Evolutionary conservation across 1,284 basidiomycete species (phyloP), one percentile per base, ranked within the genome.

Genomic region (Taiwanofungus camphoratus): DNA sequence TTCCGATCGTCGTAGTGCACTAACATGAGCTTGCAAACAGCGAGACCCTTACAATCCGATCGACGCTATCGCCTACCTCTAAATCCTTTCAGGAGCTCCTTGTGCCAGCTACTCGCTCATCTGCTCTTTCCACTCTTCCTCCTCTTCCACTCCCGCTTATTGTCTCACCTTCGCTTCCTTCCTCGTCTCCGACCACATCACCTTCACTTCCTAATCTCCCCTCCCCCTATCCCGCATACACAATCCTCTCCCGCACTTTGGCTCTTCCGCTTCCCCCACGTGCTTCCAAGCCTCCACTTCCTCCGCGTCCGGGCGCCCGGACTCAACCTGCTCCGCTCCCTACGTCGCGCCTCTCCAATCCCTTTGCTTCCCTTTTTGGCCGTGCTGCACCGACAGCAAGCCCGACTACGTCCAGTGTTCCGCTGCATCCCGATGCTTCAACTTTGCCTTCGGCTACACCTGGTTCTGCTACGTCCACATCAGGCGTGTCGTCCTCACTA

Each of bases 261-360:
- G 64, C 70, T 0, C 71, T 92, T 0, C 78, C 86, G 1, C 69
- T 92, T 12, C 87, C 87, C 1, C 79, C 82, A 0, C 74, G 77
- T 15, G 45, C 57, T 4, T 47, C 61, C 5, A 82, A 80, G 54
- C 83, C 79, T 0, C 77, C 80, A 0, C 71, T 85, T 2, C 83
- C 82, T 6, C 80, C 82, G 3, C 76, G 82, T 9, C 71, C 71
- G 0, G 57, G 56, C 15, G 52, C 57, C 8, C 63, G 57, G 38
- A 40, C 54, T 18, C 21, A 9, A 16, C 43, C 5, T 35, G 38
- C 24, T 30, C 41, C 21, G 19, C 21, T 49, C 34, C 4, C 47
- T 23, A 30, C 40, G 22, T 70, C 74, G 1, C 72, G 82, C 1
- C 68, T 86, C 2, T 60, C 73, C 20, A 79, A 79, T 47, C 76